Evolutionary conservation across 1,139 yeast species (phyloP), one percentile per base, ranked within the genome.

Genomic region (Scheffersomyces insectosa): DNA sequence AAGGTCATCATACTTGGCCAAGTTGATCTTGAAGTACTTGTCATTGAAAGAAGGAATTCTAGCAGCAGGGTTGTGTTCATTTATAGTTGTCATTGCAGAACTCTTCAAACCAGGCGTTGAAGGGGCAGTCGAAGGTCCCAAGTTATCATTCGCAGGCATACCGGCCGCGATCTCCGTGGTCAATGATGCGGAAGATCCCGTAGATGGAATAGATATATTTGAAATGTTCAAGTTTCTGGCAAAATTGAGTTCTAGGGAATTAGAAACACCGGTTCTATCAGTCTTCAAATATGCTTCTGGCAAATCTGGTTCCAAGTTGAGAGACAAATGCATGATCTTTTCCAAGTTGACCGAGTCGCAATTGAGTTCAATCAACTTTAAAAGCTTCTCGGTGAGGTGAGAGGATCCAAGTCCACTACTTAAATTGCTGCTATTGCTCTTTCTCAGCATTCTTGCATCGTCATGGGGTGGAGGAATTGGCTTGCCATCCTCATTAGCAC

Each of bases 31-130:
- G 52, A 71, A 73, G 48, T 63, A 66, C 13, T 60, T 48, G 43
- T 72, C 70, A 49, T 74, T 73, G 55, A 75, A 72, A 0, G 55
- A 43, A 1, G 80, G 79, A 10, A 73, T 47, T 42, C 54, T 63
- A 2, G 57, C 39, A 4, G 55, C 30, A 1, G 70, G 65, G 39
- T 54, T 55, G 28, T 28, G 25, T 15, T 42, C 48, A 20, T 20
- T 20, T 20, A 20, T 20, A 20, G 25, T 8, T 7, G 25, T 20
- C 7, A 20, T 20, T 10, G 15, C 15, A 13, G 23, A 15, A 6
- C 23, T 14, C 12, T 31, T 31, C n/a, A 11, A 15, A 10, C 23
- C 20, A 14, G 20, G n/a, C 13, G 34, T 14, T 5, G 15, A 23
- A 15, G 11, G 14, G 5, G 28, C 14, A 10, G 38, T 36, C 5